phyloP scores from a whole-genome alignment of 2,329 filamentous ascomycete genomes.

The Endothia cerciana region DNA sequence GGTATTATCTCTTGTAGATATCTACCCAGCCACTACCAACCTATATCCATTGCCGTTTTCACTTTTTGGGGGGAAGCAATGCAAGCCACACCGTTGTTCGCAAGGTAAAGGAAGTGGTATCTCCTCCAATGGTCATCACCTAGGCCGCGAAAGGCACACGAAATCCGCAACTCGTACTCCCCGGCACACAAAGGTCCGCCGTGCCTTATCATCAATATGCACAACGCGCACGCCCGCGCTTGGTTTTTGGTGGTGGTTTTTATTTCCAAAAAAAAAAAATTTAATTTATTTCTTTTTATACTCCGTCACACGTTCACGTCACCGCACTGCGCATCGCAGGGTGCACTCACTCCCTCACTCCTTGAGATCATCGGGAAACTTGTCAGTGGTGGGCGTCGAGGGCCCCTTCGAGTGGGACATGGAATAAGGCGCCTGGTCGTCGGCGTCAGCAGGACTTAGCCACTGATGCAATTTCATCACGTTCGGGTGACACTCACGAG shows the following conservation, averaged over 20 bases:
- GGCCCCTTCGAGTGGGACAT: conserved; percentile 69
- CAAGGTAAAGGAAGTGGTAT: not conserved
- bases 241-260: not conserved
- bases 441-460: conserved; percentile 24
- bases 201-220: too few relatives aligned
- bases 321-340: not conserved
- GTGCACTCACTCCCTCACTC: too few relatives aligned
- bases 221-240: not conserved
- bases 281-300: not conserved
- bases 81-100: not conserved
- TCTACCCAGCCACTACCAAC: not conserved
- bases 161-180: not conserved
- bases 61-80: not conserved
- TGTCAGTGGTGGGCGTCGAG: conserved; percentile 58
- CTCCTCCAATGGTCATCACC: not conserved
- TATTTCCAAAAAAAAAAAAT: too few relatives aligned
- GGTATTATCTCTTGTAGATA: too few relatives aligned
- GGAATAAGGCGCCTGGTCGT: conserved; percentile 69
- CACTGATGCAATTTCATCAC: not conserved
- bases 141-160: not conserved
- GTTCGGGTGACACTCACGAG: conserved; percentile 62
- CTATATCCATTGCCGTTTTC: not conserved
- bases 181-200: too few relatives aligned
- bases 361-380: conserved; percentile 39
- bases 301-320: not conserved